Base-by-base conservation (phyloP, 306 rosid genomes). In the Luffa aegyptiaca region DNA sequence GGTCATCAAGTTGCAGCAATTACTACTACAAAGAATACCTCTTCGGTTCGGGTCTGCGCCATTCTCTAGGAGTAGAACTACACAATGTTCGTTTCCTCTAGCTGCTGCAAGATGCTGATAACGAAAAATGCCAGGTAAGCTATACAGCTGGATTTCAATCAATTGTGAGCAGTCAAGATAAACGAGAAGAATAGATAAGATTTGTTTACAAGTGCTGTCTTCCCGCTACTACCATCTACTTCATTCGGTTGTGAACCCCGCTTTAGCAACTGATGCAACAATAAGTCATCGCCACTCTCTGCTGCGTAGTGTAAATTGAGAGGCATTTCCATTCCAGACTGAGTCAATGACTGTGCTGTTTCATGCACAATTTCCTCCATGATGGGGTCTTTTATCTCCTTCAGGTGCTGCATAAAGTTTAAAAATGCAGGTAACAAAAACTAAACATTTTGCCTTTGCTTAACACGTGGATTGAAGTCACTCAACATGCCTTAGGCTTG, bases 241-340 rank as follows among this genome's bases (percentile, higher is more conserved):
- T 95, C 97, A 84, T 92, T 90, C 66, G 92, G 89, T 81, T 90
- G 88, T 37, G 84, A 63, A 6, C 95, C 96, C 8, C 85, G 86
- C 80, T 88, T 95, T 76, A 95, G 78, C 89, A 92, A 82, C 81
- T 89, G 90, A 75, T 92, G 88, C 83, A 95, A 48, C 87, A 95
- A 68, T 5, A 84, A 82, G 81, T 92, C 95, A 83, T 95, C 92
- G 33, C 96, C 97, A 74, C 89, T 87, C 37, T 33, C 51, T 77
- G 97, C 96, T 33, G 97, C 97, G 62, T 90, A 88, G 83, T 91
- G 89, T 6, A 91, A 86, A 82, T 91, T 89, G 9, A 89, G 89
- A 16, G 97, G 96, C 58, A 90, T 82, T 77, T 88, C 94, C 91
- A 88, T 68, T 75, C 87, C 84, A 21, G 97, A 93, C 57, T 84